phyloP scores from a whole-genome alignment of 106 monocot genomes.

The Posidonia australis region DNA sequence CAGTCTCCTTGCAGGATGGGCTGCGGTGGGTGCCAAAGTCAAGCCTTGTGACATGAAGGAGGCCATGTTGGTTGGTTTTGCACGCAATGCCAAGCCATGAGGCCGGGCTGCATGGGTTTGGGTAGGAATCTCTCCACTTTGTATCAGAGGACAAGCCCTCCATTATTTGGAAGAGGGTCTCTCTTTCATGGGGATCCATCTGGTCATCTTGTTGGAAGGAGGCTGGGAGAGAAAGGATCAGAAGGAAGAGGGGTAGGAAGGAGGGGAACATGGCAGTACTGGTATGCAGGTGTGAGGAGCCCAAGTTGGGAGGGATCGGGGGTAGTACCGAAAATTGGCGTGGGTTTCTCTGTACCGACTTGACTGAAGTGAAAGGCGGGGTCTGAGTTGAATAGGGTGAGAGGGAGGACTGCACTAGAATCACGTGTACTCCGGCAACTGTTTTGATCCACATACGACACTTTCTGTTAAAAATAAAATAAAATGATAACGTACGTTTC shows the following conservation, averaged over 20 bases:
- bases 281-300: not conserved
- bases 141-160: constrained; percentile 66
- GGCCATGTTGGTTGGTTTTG: constrained; percentile 31
- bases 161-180: constrained; percentile 71
- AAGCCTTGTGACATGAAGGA: constrained; percentile 59
- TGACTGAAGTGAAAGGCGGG: not conserved
- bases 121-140: constrained; percentile 59
- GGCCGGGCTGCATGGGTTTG: constrained; percentile 56
- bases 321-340: not conserved
- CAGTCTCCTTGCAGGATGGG: constrained; percentile 49
- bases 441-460: too few species aligned
- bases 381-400: too few species aligned
- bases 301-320: not conserved
- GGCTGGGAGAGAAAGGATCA: not conserved
- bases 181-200: constrained; percentile 45
- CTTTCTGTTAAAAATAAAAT: too few species aligned
- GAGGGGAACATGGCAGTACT: not conserved
- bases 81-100: constrained; percentile 79
- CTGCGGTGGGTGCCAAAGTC: constrained; percentile 52
- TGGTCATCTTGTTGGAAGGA: not conserved
- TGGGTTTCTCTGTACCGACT: not conserved
- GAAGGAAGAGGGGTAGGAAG: not conserved
- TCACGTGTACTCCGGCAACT: too few species aligned
- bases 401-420: too few species aligned
- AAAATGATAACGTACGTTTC: too few species aligned